Base-by-base conservation (phyloP, 495 filamentous ascomycete species). In the Aspergillus sclerotioniger region DNA sequence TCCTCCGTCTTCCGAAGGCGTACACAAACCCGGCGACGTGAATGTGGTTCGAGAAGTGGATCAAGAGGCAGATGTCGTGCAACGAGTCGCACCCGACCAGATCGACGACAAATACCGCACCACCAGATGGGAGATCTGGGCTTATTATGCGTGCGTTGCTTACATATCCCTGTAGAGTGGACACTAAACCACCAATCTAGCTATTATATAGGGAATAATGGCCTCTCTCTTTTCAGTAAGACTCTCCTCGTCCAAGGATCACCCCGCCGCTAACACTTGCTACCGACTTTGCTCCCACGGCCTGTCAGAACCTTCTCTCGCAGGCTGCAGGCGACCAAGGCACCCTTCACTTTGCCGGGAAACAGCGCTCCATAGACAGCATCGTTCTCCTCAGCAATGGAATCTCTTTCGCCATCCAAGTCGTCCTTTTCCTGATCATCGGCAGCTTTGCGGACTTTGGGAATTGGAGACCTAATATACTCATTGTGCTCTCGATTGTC, bases 151-250 rank as follows among this genome's bases (percentile, higher is more conserved):
- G 66, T 78, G 69, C 65, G 75, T 75, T 39, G 45, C 44, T 45
- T 16, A 54, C 52, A 43, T 45, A 35, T 31, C 20, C 32, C n/a
- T 45, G 31, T 12, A 29, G 46, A 55, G 9, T 19, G 46, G 35
- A 56, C 57, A 48, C 67, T 74, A 67, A 67, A 66, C 35, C 1
- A 15, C 39, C 32, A 10, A 47, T 55, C 16, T 51, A 78, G 75
- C 59, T 88, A 86, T 63, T 88, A 88, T 59, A 82, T 87, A 51
- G 85, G 85, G 28, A 85, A 87, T 62, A 87, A 87, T 68, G 85
- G 85, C 7, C 66, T 88, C 33, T 80, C 83, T 3, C 72, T 88
- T 8, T 88, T 87, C 77, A 88, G 75, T 78, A 56, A 45, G 70
- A 59, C n/a, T 46, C 21, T 31, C 53, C 8, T 10, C 41, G 28